These are phyloP conservation scores for Fusarium chuoi DNA, from an alignment of 2,329 filamentous ascomycete genomes.

Conservation along the genomic window DNA sequence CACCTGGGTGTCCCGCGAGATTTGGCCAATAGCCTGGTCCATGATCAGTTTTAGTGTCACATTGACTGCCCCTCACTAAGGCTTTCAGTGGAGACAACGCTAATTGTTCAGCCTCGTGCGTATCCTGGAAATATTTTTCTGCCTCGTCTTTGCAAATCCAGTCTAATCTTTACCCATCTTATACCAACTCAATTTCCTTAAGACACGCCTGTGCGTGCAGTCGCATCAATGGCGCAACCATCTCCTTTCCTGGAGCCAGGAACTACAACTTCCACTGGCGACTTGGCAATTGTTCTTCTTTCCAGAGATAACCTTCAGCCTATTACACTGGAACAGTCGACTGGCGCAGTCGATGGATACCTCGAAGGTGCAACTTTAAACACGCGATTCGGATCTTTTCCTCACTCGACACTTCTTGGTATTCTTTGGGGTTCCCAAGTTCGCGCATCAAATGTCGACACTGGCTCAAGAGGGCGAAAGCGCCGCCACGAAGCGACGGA, in stretches of 20 bases:
- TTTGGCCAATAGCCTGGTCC: constrained; percentile 22
- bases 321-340: constrained; percentile 71
- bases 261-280: constrained; percentile 67
- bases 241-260: constrained; percentile 86
- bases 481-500: constrained; percentile 62
- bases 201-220: constrained; percentile 8
- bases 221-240: constrained; percentile 49
- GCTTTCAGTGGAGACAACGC: constrained; percentile 24
- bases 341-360: constrained; percentile 75
- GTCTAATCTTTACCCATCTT: not conserved
- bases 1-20: constrained; percentile 1
- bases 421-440: constrained; percentile 94
- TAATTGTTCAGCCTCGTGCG: constrained; percentile 34
- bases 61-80: constrained; percentile 35
- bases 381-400: constrained; percentile 92
- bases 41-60: constrained; percentile 23
- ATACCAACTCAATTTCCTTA: not conserved
- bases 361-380: constrained; percentile 84
- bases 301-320: constrained; percentile 88
- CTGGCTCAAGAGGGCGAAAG: constrained; percentile 84
- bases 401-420: constrained; percentile 79
- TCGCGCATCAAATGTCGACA: constrained; percentile 88
- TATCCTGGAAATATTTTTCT: constrained; percentile 36
- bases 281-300: constrained; percentile 85
- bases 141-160: constrained; percentile 15